These are phyloP conservation scores for Cardiospermum halicacabum DNA, from an alignment of 345 rosid genomes.

Conservation along the genomic window DNA sequence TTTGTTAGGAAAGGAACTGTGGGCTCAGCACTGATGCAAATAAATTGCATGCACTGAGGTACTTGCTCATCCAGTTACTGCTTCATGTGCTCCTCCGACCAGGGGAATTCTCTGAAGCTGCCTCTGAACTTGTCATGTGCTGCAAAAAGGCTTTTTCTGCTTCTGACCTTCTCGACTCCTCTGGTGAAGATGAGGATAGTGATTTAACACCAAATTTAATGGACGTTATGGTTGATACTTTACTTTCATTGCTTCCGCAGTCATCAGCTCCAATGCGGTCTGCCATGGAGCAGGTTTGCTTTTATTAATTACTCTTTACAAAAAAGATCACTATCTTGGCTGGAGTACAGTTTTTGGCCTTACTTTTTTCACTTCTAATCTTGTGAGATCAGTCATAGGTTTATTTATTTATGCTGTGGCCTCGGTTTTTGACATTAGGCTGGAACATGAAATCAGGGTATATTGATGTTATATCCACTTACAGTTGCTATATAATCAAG, in stretches of 20 bases:
- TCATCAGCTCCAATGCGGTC: conserved; percentile 87
- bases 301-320: background rate
- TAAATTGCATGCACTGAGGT: conserved; percentile 64
- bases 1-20: conserved; percentile 67
- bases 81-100: conserved; percentile 90
- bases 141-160: conserved; percentile 73
- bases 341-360: background rate
- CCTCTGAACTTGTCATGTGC: conserved; percentile 78
- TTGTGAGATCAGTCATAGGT: background rate
- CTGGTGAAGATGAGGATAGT: conserved; percentile 61
- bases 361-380: background rate
- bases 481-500: background rate
- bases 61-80: conserved; percentile 73
- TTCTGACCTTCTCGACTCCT: conserved; percentile 44
- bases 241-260: conserved; percentile 85
- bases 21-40: conserved; percentile 37
- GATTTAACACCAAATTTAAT: conserved; percentile 64
- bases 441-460: background rate
- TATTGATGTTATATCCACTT: background rate
- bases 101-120: conserved; percentile 69
- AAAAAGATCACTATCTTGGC: background rate
- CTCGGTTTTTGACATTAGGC: background rate
- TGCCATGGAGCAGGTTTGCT: conserved; percentile 82
- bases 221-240: conserved; percentile 86
- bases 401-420: background rate